phyloP scores from a whole-genome alignment of 768 basidiomycete genomes.

The Kwoniella botswanensis region DNA sequence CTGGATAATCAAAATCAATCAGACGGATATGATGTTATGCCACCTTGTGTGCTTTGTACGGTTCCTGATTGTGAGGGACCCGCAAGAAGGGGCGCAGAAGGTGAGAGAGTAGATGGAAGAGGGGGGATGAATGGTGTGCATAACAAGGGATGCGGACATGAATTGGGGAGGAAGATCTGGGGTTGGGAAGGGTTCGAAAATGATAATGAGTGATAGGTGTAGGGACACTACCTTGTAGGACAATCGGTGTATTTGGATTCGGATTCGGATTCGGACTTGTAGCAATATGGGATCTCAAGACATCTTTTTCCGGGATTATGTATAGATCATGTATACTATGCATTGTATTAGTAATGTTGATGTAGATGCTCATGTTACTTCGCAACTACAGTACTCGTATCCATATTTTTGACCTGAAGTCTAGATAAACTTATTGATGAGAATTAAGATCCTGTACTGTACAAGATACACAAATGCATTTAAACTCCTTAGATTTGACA shows the following conservation, averaged over 20 bases:
- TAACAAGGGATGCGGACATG: constrained; percentile 54
- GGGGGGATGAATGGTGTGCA: constrained; percentile 53
- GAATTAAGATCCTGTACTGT: neutral
- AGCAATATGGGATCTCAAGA: too few relatives aligned
- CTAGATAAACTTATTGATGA: too few relatives aligned
- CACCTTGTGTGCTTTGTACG: constrained; percentile 48
- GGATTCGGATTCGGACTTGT: too few relatives aligned
- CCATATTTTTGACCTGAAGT: too few relatives aligned
- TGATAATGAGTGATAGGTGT: too few relatives aligned
- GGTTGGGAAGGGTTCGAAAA: constrained; percentile 37
- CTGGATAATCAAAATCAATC: constrained; percentile 5
- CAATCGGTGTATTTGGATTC: too few relatives aligned
- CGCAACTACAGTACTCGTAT: too few relatives aligned
- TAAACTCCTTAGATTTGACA: neutral
- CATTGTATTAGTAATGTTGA: too few relatives aligned
- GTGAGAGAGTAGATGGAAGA: constrained; percentile 52
- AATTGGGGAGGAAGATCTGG: constrained; percentile 49
- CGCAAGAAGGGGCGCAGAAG: constrained; percentile 50
- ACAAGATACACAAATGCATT: neutral
- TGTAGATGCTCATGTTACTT: too few relatives aligned
- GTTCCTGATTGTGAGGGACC: constrained; percentile 57
- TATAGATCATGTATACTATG: too few relatives aligned
- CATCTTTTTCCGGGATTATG: too few relatives aligned
- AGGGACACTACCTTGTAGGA: too few relatives aligned
- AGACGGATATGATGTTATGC: neutral